Base-by-base conservation (phyloP, 1,284 basidiomycete species). In the Mycena sp. region DNA sequence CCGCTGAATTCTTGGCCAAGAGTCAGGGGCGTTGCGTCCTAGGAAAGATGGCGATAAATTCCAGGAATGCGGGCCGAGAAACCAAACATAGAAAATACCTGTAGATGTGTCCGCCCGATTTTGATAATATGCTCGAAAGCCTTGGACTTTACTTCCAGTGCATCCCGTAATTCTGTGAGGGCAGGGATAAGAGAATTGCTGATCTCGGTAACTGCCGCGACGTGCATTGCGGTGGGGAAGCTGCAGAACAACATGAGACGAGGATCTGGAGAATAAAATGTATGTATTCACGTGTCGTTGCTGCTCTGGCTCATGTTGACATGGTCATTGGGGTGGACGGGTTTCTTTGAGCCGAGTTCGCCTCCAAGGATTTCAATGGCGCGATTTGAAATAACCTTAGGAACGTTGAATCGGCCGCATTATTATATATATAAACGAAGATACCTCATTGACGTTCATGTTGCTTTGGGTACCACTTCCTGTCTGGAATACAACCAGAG, bases 241-340 rank as follows among this genome's bases (percentile, higher is more conserved):
- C 95, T 97, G 62, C 23, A 48, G n/a, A 54, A 38, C 40, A 32
- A 51, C 38, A 45, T 69, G 28, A 56, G 21, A 35, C n/a, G 53
- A 40, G 26, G 26, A 16, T 53, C 32, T 21, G 30, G n/a, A n/a
- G 14, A 21, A 28, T 45, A 38, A 35, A 50, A 62, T 48, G 66
- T 53, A 25, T 25, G 35, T 23, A 77, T 85, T 68, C 75, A 94
- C 93, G 96, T 97, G 80, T 99, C 98, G 77, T 99, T 99, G 76
- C 95, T 98, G 71, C 94, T 97, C 81, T 99, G 98, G 77, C 94
- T 96, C 93, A 94, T 98, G 85, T 99, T 99, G 74, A 99, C 97
- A 81, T 99, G 98, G 78, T 99, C 98, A 78, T 99, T 99, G 45
- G 98, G 98, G 80, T 99, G 98, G 12, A 99, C 96, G 28, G 98